A percentile compares a stretch with the other conserved stretches of the same genome.
phyloP scores from a whole-genome alignment of 805 yeast species.

The Suhomyces pyralidae region DNA sequence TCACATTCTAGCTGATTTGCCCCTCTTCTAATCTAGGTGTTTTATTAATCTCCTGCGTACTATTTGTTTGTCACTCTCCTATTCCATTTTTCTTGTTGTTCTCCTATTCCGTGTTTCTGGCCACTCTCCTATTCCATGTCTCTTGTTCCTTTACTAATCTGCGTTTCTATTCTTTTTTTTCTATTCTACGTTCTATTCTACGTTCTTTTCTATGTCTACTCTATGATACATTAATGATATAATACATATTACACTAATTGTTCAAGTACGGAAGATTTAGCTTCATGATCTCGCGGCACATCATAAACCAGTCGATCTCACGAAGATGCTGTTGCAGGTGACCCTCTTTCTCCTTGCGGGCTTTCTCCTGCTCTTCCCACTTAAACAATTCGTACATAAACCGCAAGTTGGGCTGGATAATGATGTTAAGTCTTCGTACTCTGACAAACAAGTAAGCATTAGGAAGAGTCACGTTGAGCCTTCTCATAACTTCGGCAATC shows the following conservation, averaged over 20 bases:
- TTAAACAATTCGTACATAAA: slow-evolving; percentile 87
- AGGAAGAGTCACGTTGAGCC: slow-evolving; percentile 63
- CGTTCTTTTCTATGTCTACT: no score
- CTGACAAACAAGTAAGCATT: slow-evolving; percentile 86
- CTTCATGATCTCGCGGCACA: slow-evolving; percentile 79
- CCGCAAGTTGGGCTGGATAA: slow-evolving; percentile 89
- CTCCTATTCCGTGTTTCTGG: no score
- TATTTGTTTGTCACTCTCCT: no score
- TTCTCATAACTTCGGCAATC: slow-evolving; percentile 89
- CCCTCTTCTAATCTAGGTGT: no score
- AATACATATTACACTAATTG: slow-evolving; percentile 4
- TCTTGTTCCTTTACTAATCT: not conserved
- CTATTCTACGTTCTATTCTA: not conserved
- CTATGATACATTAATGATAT: not conserved
- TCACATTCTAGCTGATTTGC: no score
- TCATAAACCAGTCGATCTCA: slow-evolving; percentile 82
- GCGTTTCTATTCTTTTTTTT: not conserved
- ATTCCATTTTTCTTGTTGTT: no score
- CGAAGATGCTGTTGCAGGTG: slow-evolving; percentile 28
- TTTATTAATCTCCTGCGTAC: no score
- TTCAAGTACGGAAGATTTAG: slow-evolving; percentile 67
- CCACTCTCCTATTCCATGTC: not conserved
- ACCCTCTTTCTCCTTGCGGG: slow-evolving; percentile 5
- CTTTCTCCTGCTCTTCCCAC: slow-evolving; percentile 36
- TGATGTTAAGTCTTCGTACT: slow-evolving; percentile 83